Evolutionary conservation across 805 yeast genomes (phyloP), one percentile per base, ranked within the genome.

Genomic region (Komagataella pastoris): DNA sequence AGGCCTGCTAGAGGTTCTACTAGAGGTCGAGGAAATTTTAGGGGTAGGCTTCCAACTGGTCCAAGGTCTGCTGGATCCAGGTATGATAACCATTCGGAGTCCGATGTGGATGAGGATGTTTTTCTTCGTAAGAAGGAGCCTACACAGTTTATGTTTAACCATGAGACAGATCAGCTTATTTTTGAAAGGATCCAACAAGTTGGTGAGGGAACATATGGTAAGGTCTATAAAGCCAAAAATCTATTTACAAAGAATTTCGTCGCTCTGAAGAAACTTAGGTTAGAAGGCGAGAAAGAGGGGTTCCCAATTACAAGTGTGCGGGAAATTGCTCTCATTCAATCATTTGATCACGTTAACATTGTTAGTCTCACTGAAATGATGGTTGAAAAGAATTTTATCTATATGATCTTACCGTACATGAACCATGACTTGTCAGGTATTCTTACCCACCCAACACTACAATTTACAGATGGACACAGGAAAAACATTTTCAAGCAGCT

Each of bases 161-260:
- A 61, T 4, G 54, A 51, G 1, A 59, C 68, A 30, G 53, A 64
- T 6, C 58, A 65, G 1, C 73, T 74, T 10, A 62, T 77, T 2
- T 88, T 85, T 64, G 83, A 83, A 56, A 72, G 90, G 51, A 79
- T 87, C 1, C 75, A 79, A 46, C 98, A 93, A 62, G 98, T 93
- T 4, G 99, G 99, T n/a, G 98, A 93, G 67, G 99, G 99, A 7
- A 93, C 98, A 0, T 93, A 93, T 65, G 99, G 99, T 17, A 89
- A 88, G 63, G 99, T 93, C 18, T 89, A 85, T 69, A 88, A 89
- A 62, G 96, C 97, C 0, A 73, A 71, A 49, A 89, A 93, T 63
- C 67, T 68, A 14, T 69, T 78, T 4, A 87, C 96, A 0, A 74
- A 78, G 1, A 80, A 77, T 53, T 69, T 76, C 56, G 93, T 89